These are phyloP conservation scores for Entomortierella beljakovae DNA, from an alignment of 192 early-diverging fungal species.

Conservation along the genomic window DNA sequence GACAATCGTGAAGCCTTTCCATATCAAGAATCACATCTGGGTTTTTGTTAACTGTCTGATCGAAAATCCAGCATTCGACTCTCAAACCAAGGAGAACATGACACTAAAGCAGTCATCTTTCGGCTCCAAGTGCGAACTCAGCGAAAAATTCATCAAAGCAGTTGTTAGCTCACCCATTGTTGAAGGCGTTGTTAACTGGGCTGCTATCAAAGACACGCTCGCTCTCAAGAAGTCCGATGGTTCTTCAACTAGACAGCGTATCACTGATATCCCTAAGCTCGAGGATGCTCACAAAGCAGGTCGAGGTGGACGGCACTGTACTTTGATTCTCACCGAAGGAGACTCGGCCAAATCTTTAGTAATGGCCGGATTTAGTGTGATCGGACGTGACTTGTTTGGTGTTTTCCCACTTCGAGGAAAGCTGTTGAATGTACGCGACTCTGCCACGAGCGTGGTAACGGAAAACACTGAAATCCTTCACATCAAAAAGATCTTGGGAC, in stretches of 20 bases:
- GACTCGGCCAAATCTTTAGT: conserved; percentile 95
- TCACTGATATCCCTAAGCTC: conserved; percentile 87
- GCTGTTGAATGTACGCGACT: conserved; percentile 96
- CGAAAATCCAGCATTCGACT: conserved; percentile 96
- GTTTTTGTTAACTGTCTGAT: conserved; percentile 95
- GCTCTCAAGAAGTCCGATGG: conserved; percentile 93
- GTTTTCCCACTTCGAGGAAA: conserved; percentile 98
- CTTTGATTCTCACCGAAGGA: conserved; percentile 97
- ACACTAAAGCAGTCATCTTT: conserved; percentile 82
- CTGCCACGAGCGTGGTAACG: conserved; percentile 71
- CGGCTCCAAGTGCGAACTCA: conserved; percentile 80
- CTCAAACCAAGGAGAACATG: conserved; percentile 97
- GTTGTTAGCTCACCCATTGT: conserved; percentile 89
- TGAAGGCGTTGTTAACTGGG: conserved; percentile 80
- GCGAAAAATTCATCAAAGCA: conserved; percentile 85
- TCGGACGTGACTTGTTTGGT: conserved; percentile 91
- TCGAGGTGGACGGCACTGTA: conserved; percentile 79
- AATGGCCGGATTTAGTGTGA: conserved; percentile 85
- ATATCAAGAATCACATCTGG: conserved; percentile 92
- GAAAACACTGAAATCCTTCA: conserved; percentile 88
- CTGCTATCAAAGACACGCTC: conserved; percentile 76
- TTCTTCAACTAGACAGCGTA: conserved; percentile 64
- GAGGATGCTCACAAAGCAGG: conserved; percentile 97
- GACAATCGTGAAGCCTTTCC: conserved; percentile 78
- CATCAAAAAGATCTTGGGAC: conserved; percentile 94